Evolutionary conservation across 805 yeast genomes (phyloP).

Genomic region (Lachancea lanzarotensis): DNA sequence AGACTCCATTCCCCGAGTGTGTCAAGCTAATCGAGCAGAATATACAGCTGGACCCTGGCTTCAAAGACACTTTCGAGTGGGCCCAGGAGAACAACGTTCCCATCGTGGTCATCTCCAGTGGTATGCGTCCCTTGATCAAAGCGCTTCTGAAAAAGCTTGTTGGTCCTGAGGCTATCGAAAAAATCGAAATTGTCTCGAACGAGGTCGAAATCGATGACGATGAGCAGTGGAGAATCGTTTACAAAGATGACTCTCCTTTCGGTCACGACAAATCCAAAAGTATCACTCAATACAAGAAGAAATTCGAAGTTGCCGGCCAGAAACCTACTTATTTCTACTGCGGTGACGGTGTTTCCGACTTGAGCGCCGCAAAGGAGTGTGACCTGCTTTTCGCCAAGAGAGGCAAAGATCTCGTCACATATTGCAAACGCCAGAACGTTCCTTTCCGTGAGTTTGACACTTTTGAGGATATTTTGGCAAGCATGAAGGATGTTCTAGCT

Average conservation of each 20-base stretch:
- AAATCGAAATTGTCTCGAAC: constrained; percentile 78
- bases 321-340: constrained; percentile 79
- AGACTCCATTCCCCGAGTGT: constrained; percentile 75
- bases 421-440: constrained; percentile 71
- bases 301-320: constrained; percentile 27
- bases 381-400: constrained; percentile 88
- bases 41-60: constrained; percentile 84
- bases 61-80: constrained; percentile 75
- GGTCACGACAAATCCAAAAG: constrained; percentile 94
- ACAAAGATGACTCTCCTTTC: constrained; percentile 76
- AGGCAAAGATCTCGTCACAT: constrained; percentile 83
- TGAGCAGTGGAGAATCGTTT: constrained; percentile 75
- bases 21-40: constrained; percentile 59
- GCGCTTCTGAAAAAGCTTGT: constrained; percentile 69
- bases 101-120: constrained; percentile 80
- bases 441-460: constrained; percentile 71
- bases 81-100: constrained; percentile 67
- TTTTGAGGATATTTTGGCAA: constrained; percentile 65
- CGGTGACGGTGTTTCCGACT: constrained; percentile 96
- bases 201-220: constrained; percentile 53
- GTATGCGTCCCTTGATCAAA: constrained; percentile 87
- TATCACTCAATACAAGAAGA: constrained; percentile 43
- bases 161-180: constrained; percentile 65
- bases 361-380: constrained; percentile 92
- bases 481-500: constrained; percentile 48